A percentile compares a stretch with the other conserved stretches of the same genome.
phyloP scores from a whole-genome alignment of 768 basidiomycete genomes.

The Sporobolomyces phaffii region DNA sequence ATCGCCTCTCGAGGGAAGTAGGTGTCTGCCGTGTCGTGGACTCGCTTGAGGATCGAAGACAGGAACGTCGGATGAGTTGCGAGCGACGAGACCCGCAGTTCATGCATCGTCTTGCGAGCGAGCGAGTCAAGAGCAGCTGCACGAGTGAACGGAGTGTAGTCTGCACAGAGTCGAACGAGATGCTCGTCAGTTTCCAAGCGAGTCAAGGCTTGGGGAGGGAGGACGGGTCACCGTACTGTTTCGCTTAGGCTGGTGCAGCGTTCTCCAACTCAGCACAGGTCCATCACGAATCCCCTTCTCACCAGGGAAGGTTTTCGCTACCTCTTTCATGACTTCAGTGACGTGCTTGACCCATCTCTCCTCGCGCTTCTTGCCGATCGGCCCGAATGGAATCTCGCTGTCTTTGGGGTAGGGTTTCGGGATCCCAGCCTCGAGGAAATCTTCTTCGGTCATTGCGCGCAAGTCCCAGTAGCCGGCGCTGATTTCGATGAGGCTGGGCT shows the following conservation, averaged over 20 bases:
- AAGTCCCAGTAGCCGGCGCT: constrained; percentile 35
- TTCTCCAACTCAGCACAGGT: constrained; percentile 32
- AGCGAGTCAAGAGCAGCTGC: constrained; percentile 33
- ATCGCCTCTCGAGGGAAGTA: constrained; percentile 25
- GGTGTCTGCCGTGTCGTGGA: neutral
- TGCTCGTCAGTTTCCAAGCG: neutral
- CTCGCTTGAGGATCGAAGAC: constrained; percentile 2
- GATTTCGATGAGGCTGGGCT: constrained; percentile 31
- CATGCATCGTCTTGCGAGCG: constrained; percentile 34
- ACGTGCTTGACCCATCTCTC: constrained; percentile 20
- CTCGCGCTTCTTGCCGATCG: constrained; percentile 27
- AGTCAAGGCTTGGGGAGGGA: no score
- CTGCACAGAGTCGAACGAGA: constrained; percentile 1
- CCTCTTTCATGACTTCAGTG: constrained; percentile 22
- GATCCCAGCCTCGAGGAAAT: constrained; percentile 26
- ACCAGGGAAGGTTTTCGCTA: constrained; percentile 28
- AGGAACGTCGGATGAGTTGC: constrained; percentile 28
- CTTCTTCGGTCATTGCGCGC: constrained; percentile 35
- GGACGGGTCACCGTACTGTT: constrained; percentile 34
- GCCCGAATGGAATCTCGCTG: constrained; percentile 24
- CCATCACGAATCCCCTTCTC: constrained; percentile 22
- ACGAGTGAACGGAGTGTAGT: constrained; percentile 35
- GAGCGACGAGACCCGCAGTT: constrained; percentile 33
- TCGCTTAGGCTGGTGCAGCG: constrained; percentile 32
- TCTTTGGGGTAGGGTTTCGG: constrained; percentile 31